Conservation (phyloP, 2,329 filamentous ascomycete species). For the Allantophomopsis lycopodina region DNA sequence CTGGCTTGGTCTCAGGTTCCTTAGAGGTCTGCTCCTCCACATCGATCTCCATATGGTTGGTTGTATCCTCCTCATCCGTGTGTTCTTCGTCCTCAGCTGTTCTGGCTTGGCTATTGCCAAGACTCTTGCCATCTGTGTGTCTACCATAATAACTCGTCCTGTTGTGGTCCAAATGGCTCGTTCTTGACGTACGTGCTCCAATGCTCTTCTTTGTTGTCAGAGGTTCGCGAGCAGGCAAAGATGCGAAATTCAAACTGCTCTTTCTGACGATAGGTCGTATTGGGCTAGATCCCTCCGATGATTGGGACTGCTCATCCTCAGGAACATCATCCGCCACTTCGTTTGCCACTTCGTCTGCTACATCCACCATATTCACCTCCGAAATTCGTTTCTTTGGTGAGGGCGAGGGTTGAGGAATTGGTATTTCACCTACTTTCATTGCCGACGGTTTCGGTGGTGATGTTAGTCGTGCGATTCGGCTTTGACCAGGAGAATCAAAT, state of each 20-base stretch:
- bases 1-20: slow-evolving; percentile 18
- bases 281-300: slow-evolving; percentile 58
- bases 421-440: too few relatives aligned
- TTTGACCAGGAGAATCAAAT: neutral
- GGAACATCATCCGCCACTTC: slow-evolving; percentile 15
- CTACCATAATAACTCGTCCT: slow-evolving; percentile 62
- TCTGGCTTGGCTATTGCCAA: slow-evolving; percentile 30
- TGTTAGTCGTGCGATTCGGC: neutral
- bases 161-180: slow-evolving; percentile 64
- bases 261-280: slow-evolving; percentile 71
- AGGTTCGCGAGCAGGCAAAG: slow-evolving; percentile 81
- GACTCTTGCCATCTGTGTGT: slow-evolving; percentile 59
- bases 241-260: slow-evolving; percentile 90
- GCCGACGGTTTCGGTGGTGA: neutral
- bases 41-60: slow-evolving; percentile 44
- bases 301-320: slow-evolving; percentile 40
- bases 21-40: slow-evolving; percentile 23
- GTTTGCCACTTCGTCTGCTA: slow-evolving; percentile 5
- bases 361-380: neutral
- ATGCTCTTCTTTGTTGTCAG: slow-evolving; percentile 74
- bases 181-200: slow-evolving; percentile 57
- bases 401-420: too few relatives aligned
- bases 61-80: slow-evolving; percentile 32
- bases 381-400: neutral
- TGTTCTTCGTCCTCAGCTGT: slow-evolving; percentile 12